phyloP scores from a whole-genome alignment of 2,329 filamentous ascomycete genomes.

The Apiospora phragmitis region DNA sequence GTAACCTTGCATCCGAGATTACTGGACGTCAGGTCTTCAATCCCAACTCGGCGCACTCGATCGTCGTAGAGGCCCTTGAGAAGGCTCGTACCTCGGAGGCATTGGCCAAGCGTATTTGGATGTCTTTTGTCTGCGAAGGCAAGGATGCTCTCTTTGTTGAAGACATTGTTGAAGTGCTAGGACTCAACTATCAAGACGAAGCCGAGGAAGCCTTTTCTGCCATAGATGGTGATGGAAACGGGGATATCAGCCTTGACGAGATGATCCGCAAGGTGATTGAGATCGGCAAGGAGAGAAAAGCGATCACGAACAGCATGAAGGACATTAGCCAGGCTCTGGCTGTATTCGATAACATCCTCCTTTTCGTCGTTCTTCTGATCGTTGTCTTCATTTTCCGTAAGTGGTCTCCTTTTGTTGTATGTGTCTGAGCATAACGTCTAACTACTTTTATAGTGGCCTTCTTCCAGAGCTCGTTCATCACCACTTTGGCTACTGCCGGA shows the following conservation, averaged over 20 bases:
- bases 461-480: slow-evolving; percentile 82
- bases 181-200: slow-evolving; percentile 68
- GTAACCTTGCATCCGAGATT: slow-evolving; percentile 90
- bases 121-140: slow-evolving; percentile 94
- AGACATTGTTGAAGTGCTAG: slow-evolving; percentile 87
- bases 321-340: slow-evolving; percentile 94
- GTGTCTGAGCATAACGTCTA: background rate
- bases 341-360: slow-evolving; percentile 84
- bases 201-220: slow-evolving; percentile 82
- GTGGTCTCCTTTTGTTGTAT: background rate
- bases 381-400: slow-evolving; percentile 82
- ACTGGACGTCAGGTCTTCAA: slow-evolving; percentile 96
- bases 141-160: slow-evolving; percentile 76
- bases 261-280: slow-evolving; percentile 88
- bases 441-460: slow-evolving; percentile 63
- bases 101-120: slow-evolving; percentile 93
- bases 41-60: slow-evolving; percentile 83
- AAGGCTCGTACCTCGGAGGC: slow-evolving; percentile 83
- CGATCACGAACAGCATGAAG: slow-evolving; percentile 91
- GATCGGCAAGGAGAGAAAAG: slow-evolving; percentile 81
- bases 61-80: slow-evolving; percentile 87
- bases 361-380: slow-evolving; percentile 78
- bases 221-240: slow-evolving; percentile 86
- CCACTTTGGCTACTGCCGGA: slow-evolving; percentile 84
- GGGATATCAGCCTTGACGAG: slow-evolving; percentile 92